These are phyloP conservation scores for Exophiala dermatitidis DNA, from an alignment of 2,329 filamentous ascomycete genomes.

Conservation along the genomic window DNA sequence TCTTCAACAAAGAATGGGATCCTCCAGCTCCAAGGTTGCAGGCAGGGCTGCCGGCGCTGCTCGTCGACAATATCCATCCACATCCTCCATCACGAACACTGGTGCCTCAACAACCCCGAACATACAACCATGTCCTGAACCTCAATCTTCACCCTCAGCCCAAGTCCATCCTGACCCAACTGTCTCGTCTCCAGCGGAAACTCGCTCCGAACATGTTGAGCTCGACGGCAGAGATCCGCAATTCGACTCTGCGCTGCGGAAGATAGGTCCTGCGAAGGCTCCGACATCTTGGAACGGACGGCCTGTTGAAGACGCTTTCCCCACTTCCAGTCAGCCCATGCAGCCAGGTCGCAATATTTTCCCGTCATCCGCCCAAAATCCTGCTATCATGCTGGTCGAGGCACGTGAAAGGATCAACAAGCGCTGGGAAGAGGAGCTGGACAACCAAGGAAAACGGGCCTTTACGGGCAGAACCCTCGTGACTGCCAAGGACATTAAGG, in stretches of 20 bases:
- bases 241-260: conserved; percentile 74
- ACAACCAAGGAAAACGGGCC: conserved; percentile 39
- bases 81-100: conserved; percentile 21
- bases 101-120: conserved; percentile 12
- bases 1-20: conserved; percentile 15
- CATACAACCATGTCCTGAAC: background rate
- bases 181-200: conserved; percentile 12
- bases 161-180: conserved; percentile 22
- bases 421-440: conserved; percentile 49
- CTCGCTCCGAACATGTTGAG: conserved; percentile 38
- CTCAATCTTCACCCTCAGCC: conserved; percentile 12
- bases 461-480: conserved; percentile 41
- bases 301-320: conserved; percentile 27
- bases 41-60: conserved; percentile 22
- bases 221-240: conserved; percentile 55
- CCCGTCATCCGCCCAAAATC: conserved; percentile 40
- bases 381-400: conserved; percentile 48
- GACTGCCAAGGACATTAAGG: conserved; percentile 45
- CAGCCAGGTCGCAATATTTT: conserved; percentile 34
- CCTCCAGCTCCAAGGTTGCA: conserved; percentile 24
- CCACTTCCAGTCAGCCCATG: conserved; percentile 28
- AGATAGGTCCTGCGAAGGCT: conserved; percentile 49
- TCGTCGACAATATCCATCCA: conserved; percentile 25
- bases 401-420: conserved; percentile 46
- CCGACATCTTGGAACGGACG: conserved; percentile 32